Percentiles rank a stretch among this genome's conserved stretches.
Conservation (phyloP, 2,329 filamentous ascomycete genomes). For the Paecilomyces niveus region DNA sequence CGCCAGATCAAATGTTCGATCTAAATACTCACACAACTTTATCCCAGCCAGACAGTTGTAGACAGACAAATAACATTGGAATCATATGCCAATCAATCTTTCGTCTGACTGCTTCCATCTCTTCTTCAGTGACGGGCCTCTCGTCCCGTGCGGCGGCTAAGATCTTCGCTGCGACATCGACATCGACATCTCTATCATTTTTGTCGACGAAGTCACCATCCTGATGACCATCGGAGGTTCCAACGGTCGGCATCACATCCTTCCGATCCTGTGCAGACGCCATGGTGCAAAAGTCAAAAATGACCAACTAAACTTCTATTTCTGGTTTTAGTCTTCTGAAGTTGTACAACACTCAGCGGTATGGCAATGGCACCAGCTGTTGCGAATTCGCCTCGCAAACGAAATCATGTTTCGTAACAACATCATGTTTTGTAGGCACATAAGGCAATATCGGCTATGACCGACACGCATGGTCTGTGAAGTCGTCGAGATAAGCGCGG, state of each 20-base stretch:
- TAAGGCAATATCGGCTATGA: neutral
- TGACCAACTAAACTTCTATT: neutral
- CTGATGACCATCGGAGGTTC: neutral
- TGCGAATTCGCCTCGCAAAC: neutral
- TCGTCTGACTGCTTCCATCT: conserved; percentile 1
- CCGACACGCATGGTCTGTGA: neutral
- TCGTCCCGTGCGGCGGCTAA: neutral
- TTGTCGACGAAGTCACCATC: neutral
- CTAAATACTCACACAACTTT: conserved; percentile 1
- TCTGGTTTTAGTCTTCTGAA: neutral
- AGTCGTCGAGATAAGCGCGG: neutral
- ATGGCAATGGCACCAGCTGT: neutral
- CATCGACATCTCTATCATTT: neutral
- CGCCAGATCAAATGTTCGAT: neutral
- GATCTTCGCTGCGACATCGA: neutral
- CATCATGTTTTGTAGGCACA: neutral
- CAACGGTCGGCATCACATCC: neutral
- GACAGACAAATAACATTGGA: conserved; percentile 2
- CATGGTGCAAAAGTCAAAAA: neutral
- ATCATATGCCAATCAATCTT: conserved; percentile 4
- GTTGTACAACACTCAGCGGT: neutral
- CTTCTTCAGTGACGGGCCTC: neutral
- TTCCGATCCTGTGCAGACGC: neutral
- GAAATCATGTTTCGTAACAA: neutral
- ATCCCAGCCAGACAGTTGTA: conserved; percentile 3